Evolutionary conservation across 371 early-diverging fungal species (phyloP).

Genomic region (Circinella minor): DNA sequence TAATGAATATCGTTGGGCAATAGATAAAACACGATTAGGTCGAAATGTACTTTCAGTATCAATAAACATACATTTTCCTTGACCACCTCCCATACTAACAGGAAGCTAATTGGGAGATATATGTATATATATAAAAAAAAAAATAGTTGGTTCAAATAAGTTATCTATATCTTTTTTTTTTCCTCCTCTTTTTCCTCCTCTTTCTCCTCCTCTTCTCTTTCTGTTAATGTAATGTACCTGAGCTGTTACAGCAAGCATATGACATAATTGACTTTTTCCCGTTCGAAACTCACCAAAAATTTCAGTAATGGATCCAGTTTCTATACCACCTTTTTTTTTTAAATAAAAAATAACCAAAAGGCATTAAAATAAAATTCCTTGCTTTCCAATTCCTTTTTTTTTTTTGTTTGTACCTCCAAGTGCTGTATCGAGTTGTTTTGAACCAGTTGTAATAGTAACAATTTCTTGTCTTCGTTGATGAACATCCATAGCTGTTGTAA

Average conservation of each 20-base stretch:
- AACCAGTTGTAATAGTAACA: conserved; percentile 94
- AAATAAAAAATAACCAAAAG: not conserved
- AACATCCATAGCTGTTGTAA: conserved; percentile 96
- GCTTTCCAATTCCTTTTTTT: no score
- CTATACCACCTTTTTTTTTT: conserved; percentile 82
- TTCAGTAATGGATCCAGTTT: conserved; percentile 99
- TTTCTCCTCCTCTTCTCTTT: not conserved
- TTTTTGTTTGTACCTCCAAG: conserved; percentile 91
- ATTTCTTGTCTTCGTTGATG: conserved; percentile 89
- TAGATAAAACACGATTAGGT: conserved; percentile 89
- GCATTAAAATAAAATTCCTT: no score
- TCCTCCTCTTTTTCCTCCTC: no score
- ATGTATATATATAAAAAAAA: not conserved
- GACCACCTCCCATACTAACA: conserved; percentile 88
- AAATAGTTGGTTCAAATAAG: no score
- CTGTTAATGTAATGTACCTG: conserved; percentile 64
- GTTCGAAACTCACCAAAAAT: conserved; percentile 99
- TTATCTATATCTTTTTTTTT: no score
- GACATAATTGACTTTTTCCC: conserved; percentile 99
- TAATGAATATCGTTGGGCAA: conserved; percentile 92
- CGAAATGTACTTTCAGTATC: conserved; percentile 99
- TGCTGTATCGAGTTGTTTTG: conserved; percentile 94
- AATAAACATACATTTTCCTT: conserved; percentile 98
- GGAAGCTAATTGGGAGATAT: conserved; percentile 80
- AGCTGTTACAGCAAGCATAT: conserved; percentile 97